Percentiles rank a stretch among this genome's conserved stretches.
Evolutionary conservation across 2,329 filamentous ascomycete genomes (phyloP).

Genomic region (Proliferodiscus dingleyae): DNA sequence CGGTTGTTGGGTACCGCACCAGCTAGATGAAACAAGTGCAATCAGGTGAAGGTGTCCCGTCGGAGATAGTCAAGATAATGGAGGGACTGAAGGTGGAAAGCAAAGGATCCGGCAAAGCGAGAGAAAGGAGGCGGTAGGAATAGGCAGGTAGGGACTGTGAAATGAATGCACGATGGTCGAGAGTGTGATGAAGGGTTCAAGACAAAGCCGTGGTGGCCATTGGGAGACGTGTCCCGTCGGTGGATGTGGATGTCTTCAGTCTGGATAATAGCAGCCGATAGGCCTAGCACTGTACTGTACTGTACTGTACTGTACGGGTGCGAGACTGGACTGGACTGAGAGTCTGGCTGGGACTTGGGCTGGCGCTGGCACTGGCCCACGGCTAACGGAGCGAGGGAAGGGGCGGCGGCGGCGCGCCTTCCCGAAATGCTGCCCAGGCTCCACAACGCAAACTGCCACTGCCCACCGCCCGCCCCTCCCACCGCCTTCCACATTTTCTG

Average conservation of each 20-base stretch:
- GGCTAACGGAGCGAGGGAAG: too few species aligned
- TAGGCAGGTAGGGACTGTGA: conserved; percentile 3
- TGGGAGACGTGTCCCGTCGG: conserved; percentile 6
- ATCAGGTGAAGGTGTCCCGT: not conserved
- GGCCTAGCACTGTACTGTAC: not conserved
- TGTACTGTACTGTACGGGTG: not conserved
- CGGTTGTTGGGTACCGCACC: too few species aligned
- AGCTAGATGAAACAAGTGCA: too few species aligned
- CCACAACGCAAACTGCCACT: too few species aligned
- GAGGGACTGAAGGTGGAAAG: not conserved
- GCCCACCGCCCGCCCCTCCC: too few species aligned
- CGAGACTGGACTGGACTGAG: too few species aligned
- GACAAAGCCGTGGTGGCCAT: not conserved
- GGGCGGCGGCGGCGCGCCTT: too few species aligned
- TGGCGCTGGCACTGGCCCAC: too few species aligned
- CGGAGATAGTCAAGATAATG: not conserved
- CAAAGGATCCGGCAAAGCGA: too few species aligned
- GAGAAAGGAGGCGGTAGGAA: not conserved
- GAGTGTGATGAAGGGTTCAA: not conserved
- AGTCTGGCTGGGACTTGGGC: too few species aligned
- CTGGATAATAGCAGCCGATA: not conserved
- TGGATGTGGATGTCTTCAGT: not conserved
- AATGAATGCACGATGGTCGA: not conserved
- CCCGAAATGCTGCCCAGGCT: too few species aligned
- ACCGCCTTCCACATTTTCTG: too few species aligned